These are phyloP conservation scores for Suhomyces tanzawaensis DNA, from an alignment of 805 yeast genomes.

Conservation along the genomic window DNA sequence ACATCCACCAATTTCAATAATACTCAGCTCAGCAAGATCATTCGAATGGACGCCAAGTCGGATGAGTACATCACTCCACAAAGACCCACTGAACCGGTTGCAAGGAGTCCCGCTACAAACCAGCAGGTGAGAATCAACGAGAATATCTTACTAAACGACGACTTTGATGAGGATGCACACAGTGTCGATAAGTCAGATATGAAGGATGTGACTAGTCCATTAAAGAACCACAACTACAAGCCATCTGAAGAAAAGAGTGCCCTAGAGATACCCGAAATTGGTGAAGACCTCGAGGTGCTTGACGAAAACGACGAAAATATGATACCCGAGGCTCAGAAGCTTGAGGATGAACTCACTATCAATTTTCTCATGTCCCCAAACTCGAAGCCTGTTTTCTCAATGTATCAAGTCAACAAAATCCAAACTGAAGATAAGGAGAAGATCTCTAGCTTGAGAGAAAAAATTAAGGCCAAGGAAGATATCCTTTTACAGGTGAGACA, in stretches of 20 bases:
- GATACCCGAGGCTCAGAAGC: conserved; percentile 4
- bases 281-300: background rate
- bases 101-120: conserved; percentile 27
- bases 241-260: background rate
- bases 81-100: conserved; percentile 29
- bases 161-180: conserved; percentile 6
- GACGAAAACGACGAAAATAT: background rate
- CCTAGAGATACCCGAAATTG: background rate
- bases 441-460: conserved; percentile 7
- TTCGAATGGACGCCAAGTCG: conserved; percentile 8
- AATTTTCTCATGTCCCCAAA: conserved; percentile 31
- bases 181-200: conserved; percentile 8
- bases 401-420: conserved; percentile 24
- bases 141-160: conserved; percentile 13
- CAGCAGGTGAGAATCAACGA: conserved; percentile 23
- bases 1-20: conserved; percentile 9
- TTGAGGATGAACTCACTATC: conserved; percentile 29
- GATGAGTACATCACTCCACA: conserved; percentile 29
- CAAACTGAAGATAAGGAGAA: conserved; percentile 18
- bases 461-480: conserved; percentile 6
- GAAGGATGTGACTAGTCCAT: conserved; percentile 26
- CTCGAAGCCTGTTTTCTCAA: conserved; percentile 31
- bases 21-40: conserved; percentile 19
- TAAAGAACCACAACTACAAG: conserved; percentile 10
- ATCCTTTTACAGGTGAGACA: background rate